Conservation (phyloP, 1,284 basidiomycete genomes). For the Boletus mariae region DNA sequence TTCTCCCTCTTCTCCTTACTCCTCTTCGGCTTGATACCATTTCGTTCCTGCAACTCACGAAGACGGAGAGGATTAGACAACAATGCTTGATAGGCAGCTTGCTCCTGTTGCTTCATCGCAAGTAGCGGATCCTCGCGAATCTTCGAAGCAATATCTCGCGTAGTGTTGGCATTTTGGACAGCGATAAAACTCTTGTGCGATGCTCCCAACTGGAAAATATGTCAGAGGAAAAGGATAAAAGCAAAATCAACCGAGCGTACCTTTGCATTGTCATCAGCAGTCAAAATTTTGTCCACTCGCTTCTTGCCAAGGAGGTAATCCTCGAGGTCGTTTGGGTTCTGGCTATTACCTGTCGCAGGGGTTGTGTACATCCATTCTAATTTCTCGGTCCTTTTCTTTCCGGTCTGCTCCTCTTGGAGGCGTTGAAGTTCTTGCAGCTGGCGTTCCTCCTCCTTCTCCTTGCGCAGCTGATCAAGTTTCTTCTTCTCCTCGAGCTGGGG, state of each 20-base stretch:
- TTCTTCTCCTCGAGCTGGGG: slow-evolving; percentile 92
- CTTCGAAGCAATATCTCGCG: slow-evolving; percentile 87
- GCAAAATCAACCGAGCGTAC: slow-evolving; percentile 44
- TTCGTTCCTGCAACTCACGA: slow-evolving; percentile 74
- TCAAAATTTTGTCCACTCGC: slow-evolving; percentile 93
- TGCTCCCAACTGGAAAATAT: slow-evolving; percentile 62
- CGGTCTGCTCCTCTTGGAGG: slow-evolving; percentile 90
- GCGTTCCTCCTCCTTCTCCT: slow-evolving; percentile 96
- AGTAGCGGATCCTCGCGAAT: slow-evolving; percentile 94
- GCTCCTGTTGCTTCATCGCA: slow-evolving; percentile 97
- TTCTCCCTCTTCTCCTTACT: slow-evolving; percentile 69
- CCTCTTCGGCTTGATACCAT: slow-evolving; percentile 73
- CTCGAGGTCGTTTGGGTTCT: slow-evolving; percentile 90
- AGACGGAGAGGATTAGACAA: slow-evolving; percentile 90
- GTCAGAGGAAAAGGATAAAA: slow-evolving; percentile 8
- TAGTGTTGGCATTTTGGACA: slow-evolving; percentile 89
- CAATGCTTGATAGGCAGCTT: slow-evolving; percentile 86
- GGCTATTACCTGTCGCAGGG: slow-evolving; percentile 78
- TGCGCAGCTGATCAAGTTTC: slow-evolving; percentile 92
- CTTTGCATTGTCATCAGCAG: slow-evolving; percentile 84
- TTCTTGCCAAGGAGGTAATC: slow-evolving; percentile 99
- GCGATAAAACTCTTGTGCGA: slow-evolving; percentile 89
- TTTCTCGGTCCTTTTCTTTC: slow-evolving; percentile 90
- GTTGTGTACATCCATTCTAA: slow-evolving; percentile 99
- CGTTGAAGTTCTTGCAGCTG: slow-evolving; percentile 95